These are phyloP conservation scores for Cercophora scortea DNA, from an alignment of 495 filamentous ascomycete genomes.

Conservation along the genomic window DNA sequence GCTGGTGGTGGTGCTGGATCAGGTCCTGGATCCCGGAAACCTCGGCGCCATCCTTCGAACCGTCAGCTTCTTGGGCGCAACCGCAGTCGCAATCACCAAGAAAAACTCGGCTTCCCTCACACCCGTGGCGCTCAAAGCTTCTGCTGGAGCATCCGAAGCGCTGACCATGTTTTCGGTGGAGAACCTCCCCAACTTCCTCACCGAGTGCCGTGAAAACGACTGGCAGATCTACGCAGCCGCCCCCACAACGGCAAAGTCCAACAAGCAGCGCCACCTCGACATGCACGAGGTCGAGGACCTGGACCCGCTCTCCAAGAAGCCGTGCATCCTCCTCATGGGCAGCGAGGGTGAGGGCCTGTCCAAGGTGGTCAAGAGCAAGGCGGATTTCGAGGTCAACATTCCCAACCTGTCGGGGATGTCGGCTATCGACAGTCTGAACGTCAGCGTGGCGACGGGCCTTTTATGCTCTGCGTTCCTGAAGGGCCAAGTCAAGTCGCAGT, in stretches of 20 bases:
- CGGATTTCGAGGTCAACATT: conserved; percentile 52
- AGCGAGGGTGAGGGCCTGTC: conserved; percentile 72
- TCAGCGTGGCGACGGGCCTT: conserved; percentile 74
- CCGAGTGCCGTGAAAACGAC: conserved; percentile 55
- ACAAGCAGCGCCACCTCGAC: conserved; percentile 18
- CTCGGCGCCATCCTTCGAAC: conserved; percentile 82
- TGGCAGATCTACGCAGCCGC: conserved; percentile 78
- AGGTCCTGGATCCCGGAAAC: conserved; percentile 84
- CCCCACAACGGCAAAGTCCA: conserved; percentile 40
- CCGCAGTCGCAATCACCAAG: conserved; percentile 62
- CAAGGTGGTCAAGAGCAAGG: conserved; percentile 49
- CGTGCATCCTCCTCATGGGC: conserved; percentile 74
- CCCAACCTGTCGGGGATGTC: conserved; percentile 29
- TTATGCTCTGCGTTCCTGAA: conserved; percentile 53
- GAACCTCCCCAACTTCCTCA: conserved; percentile 61
- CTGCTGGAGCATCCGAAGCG: conserved; percentile 76
- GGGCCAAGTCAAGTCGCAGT: conserved; percentile 15
- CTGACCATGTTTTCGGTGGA: conserved; percentile 60
- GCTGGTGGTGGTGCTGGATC: conserved; percentile 72
- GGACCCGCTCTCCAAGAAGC: conserved; percentile 50
- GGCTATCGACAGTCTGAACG: conserved; percentile 76
- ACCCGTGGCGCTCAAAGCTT: conserved; percentile 73
- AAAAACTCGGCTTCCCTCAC: conserved; percentile 63
- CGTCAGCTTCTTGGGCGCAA: conserved; percentile 76
- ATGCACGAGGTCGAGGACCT: conserved; percentile 23